Percentiles rank a stretch among this genome's conserved stretches.
These are phyloP conservation scores for Euphrasia arctica DNA, from an alignment of 305 asterid genomes.

Conservation along the genomic window DNA sequence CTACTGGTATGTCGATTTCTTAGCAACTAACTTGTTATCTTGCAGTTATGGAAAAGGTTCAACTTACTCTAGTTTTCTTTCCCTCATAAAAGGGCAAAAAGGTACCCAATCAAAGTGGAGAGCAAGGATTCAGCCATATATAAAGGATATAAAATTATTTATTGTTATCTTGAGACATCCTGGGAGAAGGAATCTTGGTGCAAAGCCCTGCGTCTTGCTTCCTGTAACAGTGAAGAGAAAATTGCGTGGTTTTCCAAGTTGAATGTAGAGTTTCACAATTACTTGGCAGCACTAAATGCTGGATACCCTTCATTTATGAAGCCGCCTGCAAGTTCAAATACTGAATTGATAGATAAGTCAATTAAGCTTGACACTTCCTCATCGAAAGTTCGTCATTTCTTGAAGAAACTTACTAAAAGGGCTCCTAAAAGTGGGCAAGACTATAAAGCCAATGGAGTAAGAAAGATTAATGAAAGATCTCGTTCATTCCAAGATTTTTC, in stretches of 20 bases:
- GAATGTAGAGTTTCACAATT: slow-evolving; percentile 61
- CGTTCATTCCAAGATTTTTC: slow-evolving; percentile 44
- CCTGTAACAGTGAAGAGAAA: slow-evolving; percentile 52
- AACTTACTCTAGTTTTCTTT: slow-evolving; percentile 28
- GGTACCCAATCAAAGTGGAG: slow-evolving; percentile 83
- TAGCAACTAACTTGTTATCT: slow-evolving; percentile 45
- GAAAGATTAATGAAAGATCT: slow-evolving; percentile 43
- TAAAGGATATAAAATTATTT: slow-evolving; percentile 62
- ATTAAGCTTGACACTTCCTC: slow-evolving; percentile 70
- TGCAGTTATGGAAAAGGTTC: slow-evolving; percentile 23
- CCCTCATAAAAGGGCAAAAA: slow-evolving; percentile 74
- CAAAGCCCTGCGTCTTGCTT: slow-evolving; percentile 89
- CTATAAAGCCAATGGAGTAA: slow-evolving; percentile 53
- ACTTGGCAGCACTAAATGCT: slow-evolving; percentile 61
- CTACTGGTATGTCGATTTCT: slow-evolving; percentile 48
- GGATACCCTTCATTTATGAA: slow-evolving; percentile 83
- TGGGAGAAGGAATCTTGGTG: slow-evolving; percentile 99
- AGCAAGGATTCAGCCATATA: slow-evolving; percentile 58
- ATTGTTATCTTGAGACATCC: slow-evolving; percentile 82
- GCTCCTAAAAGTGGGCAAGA: slow-evolving; percentile 65
- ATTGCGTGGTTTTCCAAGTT: slow-evolving; percentile 53
- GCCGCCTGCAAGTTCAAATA: slow-evolving; percentile 44
- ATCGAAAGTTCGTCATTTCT: slow-evolving; percentile 83
- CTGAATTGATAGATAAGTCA: slow-evolving; percentile 53
- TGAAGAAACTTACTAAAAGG: slow-evolving; percentile 71